Evolutionary conservation across 768 basidiomycete genomes (phyloP).

Genomic region (Pleurotus giganteus): DNA sequence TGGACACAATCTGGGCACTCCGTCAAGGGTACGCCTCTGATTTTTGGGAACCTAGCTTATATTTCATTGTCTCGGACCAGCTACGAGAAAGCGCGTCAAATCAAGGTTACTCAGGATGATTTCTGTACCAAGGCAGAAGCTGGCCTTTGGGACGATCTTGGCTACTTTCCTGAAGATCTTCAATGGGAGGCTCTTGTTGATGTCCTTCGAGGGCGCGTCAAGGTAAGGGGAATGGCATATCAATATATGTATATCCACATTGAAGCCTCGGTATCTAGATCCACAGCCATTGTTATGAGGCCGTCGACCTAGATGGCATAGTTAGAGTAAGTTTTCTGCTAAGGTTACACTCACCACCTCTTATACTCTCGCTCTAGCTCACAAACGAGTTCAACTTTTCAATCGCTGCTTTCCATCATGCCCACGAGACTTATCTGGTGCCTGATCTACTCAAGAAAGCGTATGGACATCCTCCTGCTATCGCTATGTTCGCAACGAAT

Average conservation of each 20-base stretch:
- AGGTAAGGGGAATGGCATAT: slow-evolving; percentile 37
- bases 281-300: slow-evolving; percentile 68
- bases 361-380: slow-evolving; percentile 41
- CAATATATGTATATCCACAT: background rate
- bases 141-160: slow-evolving; percentile 46
- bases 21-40: slow-evolving; percentile 49
- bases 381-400: slow-evolving; percentile 90
- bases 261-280: slow-evolving; percentile 33
- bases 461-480: slow-evolving; percentile 60
- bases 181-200: slow-evolving; percentile 81
- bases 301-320: slow-evolving; percentile 69
- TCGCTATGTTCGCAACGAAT: slow-evolving; percentile 81
- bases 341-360: slow-evolving; percentile 2
- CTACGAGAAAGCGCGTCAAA: slow-evolving; percentile 61
- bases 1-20: slow-evolving; percentile 72
- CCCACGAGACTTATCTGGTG: slow-evolving; percentile 89
- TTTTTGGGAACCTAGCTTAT: background rate
- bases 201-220: slow-evolving; percentile 83
- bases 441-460: slow-evolving; percentile 76
- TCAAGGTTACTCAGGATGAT: slow-evolving; percentile 66
- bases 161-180: slow-evolving; percentile 64
- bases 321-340: slow-evolving; percentile 52
- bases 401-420: slow-evolving; percentile 82
- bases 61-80: slow-evolving; percentile 30
- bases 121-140: slow-evolving; percentile 53